A percentile compares a stretch with the other conserved stretches of the same genome.
Evolutionary conservation across 1,284 basidiomycete genomes (phyloP).

Genomic region (Cryptococcus sp.): DNA sequence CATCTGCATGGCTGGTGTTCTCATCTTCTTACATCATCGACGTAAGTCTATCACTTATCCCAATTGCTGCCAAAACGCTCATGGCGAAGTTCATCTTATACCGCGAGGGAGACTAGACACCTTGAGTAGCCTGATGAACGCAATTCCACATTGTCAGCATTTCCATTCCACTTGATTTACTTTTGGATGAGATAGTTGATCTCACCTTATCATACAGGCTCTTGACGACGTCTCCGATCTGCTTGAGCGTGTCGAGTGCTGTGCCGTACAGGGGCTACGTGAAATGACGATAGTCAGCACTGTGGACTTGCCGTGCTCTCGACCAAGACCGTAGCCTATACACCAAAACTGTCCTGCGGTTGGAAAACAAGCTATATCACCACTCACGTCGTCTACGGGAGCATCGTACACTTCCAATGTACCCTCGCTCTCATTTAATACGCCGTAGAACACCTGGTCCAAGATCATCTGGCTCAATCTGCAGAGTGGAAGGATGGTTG

Average conservation of each 20-base stretch:
- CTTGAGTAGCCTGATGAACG: conserved; percentile 11
- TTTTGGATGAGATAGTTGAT: neutral
- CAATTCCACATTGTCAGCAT: neutral
- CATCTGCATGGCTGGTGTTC: too few relatives aligned
- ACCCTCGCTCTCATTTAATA: conserved; percentile 91
- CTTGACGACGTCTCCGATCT: conserved; percentile 88
- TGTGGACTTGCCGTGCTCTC: neutral
- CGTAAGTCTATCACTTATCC: too few relatives aligned
- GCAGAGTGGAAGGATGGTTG: conserved; percentile 3
- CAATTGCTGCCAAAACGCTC: too few relatives aligned
- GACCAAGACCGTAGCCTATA: neutral
- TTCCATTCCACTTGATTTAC: neutral
- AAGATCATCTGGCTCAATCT: conserved; percentile 97
- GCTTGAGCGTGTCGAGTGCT: conserved; percentile 83
- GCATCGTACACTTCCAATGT: conserved; percentile 89
- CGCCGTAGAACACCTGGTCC: conserved; percentile 91
- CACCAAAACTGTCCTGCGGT: too few relatives aligned
- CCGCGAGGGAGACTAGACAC: conserved; percentile 2
- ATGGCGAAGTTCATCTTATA: too few relatives aligned
- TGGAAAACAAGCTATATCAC: too few relatives aligned
- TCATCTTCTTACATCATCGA: too few relatives aligned
- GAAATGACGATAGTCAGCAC: neutral
- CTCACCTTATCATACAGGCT: conserved; percentile 83
- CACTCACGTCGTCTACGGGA: conserved; percentile 74
- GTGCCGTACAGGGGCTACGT: conserved; percentile 77